Conservation (phyloP, 495 filamentous ascomycete species). For the Hyaloscypha variabilis region DNA sequence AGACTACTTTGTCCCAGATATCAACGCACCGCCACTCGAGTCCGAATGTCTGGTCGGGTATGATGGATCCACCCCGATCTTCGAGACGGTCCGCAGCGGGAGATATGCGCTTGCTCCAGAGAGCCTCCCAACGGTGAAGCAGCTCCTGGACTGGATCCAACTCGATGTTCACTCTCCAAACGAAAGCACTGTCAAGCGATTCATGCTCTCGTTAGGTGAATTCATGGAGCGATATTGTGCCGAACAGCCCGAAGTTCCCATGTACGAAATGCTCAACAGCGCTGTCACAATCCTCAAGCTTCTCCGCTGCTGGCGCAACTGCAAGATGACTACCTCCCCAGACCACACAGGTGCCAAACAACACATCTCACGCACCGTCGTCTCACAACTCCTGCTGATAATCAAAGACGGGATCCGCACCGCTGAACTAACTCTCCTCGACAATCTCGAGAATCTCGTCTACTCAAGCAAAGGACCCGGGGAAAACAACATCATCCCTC, state of each 20-base stretch:
- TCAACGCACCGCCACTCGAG: background rate
- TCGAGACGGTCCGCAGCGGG: background rate
- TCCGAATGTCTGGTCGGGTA: background rate
- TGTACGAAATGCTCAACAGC: slow-evolving; percentile 4
- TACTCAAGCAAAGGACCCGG: background rate
- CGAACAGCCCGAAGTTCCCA: background rate
- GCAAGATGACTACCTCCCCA: background rate
- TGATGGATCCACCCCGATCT: background rate
- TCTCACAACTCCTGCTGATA: background rate
- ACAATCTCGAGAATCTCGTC: background rate
- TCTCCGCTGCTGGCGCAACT: background rate
- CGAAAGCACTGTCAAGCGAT: background rate
- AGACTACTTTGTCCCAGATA: background rate
- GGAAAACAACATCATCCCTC: background rate
- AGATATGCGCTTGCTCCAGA: background rate
- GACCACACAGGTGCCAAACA: background rate
- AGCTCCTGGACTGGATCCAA: slow-evolving; percentile 2
- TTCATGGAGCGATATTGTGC: background rate
- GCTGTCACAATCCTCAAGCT: background rate
- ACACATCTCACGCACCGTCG: background rate
- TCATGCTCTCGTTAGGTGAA: background rate
- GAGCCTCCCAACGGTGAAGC: background rate
- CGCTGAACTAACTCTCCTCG: background rate
- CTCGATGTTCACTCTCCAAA: background rate
- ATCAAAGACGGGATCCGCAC: slow-evolving; percentile 4